phyloP scores from a whole-genome alignment of 805 yeast species.

The Helenozyma baotianmanensis region DNA sequence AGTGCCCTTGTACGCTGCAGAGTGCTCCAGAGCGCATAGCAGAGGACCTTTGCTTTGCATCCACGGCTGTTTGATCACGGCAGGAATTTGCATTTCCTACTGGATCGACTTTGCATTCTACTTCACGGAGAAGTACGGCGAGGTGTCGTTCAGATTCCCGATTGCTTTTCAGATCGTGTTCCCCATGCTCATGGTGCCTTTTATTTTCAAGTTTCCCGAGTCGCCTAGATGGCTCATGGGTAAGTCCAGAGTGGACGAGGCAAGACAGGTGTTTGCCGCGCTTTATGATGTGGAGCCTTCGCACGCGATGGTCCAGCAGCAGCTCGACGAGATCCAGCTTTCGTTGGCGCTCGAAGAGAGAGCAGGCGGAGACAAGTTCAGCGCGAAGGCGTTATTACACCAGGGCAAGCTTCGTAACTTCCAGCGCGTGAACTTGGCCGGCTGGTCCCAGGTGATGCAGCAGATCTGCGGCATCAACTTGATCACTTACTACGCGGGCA shows the following conservation, averaged over 20 bases:
- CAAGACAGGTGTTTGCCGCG: constrained; percentile 17
- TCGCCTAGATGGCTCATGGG: constrained; percentile 42
- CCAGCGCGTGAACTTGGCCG: constrained; percentile 44
- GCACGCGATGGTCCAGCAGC: constrained; percentile 19
- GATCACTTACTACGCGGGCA: constrained; percentile 41
- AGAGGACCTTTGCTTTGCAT: constrained; percentile 28
- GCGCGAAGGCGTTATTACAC: constrained; percentile 25
- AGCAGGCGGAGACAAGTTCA: constrained; percentile 20
- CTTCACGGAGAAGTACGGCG: constrained; percentile 19
- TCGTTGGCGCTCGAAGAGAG: constrained; percentile 21
- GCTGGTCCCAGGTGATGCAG: constrained; percentile 43
- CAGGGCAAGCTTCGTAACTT: constrained; percentile 44
- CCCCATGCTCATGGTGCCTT: constrained; percentile 14
- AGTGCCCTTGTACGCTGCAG: constrained; percentile 35
- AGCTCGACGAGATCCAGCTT: constrained; percentile 23
- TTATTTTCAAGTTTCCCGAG: constrained; percentile 32
- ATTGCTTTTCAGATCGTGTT: constrained; percentile 27
- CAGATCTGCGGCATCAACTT: constrained; percentile 49
- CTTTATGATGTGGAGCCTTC: constrained; percentile 21
- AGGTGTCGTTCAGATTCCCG: constrained; percentile 31
- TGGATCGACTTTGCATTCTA: constrained; percentile 36
- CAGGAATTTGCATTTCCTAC: constrained; percentile 28
- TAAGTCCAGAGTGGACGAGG: constrained; percentile 26
- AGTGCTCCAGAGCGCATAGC: constrained; percentile 29
- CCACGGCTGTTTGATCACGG: constrained; percentile 25